Base-by-base conservation (phyloP, 2,329 filamentous ascomycete genomes). In the Knufia fluminis region DNA sequence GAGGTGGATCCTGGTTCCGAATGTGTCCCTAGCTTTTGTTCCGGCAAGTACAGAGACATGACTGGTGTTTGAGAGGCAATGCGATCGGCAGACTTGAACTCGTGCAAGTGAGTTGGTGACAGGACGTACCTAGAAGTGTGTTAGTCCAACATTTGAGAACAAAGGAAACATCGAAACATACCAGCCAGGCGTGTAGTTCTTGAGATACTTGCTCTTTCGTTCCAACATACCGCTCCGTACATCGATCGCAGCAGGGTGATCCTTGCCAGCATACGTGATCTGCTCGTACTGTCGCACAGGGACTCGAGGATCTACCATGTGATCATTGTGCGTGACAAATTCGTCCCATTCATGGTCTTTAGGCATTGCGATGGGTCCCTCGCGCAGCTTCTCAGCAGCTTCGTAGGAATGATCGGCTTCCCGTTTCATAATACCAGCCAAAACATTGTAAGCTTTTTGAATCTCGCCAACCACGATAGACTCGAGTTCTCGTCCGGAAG, bases 81-180 rank as follows among this genome's bases (percentile, higher is more conserved):
- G 65, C 91, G 90, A 69, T 97, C 91, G 57, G 89, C 88, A n/a
- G 89, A 95, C 66, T 95, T 96, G 78, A 97, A 98, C 69, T 98
- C 92, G 71, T 98, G 92, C 19, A 98, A 77, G 68, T 98, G 92
- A 49, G 92, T 97, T 14, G 92, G 87, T 59, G 92, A 95, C 58
- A 98, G 74, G 42, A 97, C 89, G 67, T 96, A 96, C 87, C 86
- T 92, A 59, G 7, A 26, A 17, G 4, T 51, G 1, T 6, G 32
- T 41, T 33, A 42, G 48, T 49, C 35, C 16, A n/a, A 47, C 9
- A 42, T 23, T 39, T 17, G 40, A 9, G 23, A n/a, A n/a, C 36
- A 46, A 10, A 48, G 44, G 33, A 31, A 24, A 43, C 24, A 23
- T 49, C 2, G 19, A 35, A 12, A 71, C 83, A 69, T 73, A 91